Conservation (phyloP, 345 rosid species). For the Diplotaxis tenuifolia region DNA sequence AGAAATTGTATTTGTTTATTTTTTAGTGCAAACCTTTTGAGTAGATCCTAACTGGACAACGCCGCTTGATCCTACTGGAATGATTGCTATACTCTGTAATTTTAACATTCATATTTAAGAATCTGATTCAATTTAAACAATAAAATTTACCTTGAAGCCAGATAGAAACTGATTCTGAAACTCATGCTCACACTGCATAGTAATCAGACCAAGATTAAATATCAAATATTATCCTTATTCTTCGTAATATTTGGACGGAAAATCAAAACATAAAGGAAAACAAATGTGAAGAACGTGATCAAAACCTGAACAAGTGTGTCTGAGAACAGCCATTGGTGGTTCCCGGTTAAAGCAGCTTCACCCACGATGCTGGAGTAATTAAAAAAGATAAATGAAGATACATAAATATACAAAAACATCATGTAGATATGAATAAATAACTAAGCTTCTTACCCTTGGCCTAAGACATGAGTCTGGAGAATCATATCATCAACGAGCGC, state of each 20-base stretch:
- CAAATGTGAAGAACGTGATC: background rate
- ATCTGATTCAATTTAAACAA: background rate
- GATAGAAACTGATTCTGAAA: constrained; percentile 34
- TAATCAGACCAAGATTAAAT: constrained; percentile 1
- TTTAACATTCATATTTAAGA: constrained; percentile 5
- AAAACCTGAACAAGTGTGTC: constrained; percentile 51
- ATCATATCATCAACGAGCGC: constrained; percentile 52
- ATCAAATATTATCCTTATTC: background rate
- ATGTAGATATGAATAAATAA: no score
- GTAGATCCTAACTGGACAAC: constrained; percentile 83
- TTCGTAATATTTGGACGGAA: background rate
- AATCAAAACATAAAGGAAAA: background rate
- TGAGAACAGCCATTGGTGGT: constrained; percentile 64
- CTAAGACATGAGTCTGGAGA: constrained; percentile 57
- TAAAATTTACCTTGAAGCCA: constrained; percentile 25
- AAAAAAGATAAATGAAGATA: background rate
- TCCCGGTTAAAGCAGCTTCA: constrained; percentile 71
- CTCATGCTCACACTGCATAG: constrained; percentile 32
- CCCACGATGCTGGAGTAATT: constrained; percentile 49
- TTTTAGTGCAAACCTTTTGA: constrained; percentile 54
- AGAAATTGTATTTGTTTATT: background rate
- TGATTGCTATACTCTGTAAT: constrained; percentile 73
- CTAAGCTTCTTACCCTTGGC: constrained; percentile 94
- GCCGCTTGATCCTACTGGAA: constrained; percentile 60
- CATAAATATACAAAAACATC: background rate